Percentiles rank a stretch among this genome's conserved stretches.
Conservation (phyloP, 345 rosid genomes). For the Pugionium dolabratum region DNA sequence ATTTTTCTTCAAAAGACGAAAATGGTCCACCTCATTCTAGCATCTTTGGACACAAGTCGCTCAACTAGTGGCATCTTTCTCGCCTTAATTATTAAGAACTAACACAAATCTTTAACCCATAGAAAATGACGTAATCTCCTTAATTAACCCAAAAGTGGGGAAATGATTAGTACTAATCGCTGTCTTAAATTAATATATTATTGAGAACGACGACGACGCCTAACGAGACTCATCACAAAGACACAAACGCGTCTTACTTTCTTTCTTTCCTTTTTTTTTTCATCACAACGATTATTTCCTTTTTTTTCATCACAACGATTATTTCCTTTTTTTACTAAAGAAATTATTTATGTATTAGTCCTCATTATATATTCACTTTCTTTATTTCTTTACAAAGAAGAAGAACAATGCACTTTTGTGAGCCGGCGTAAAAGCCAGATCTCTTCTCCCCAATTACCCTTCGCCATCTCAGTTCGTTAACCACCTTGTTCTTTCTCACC, state of each 20-base stretch:
- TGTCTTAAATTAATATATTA: slow-evolving; percentile 16
- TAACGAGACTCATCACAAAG: neutral
- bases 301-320: slow-evolving; percentile 14
- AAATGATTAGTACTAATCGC: slow-evolving; percentile 35
- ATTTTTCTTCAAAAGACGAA: neutral
- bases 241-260: slow-evolving; percentile 32
- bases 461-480: slow-evolving; percentile 26
- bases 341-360: neutral
- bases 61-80: slow-evolving; percentile 29
- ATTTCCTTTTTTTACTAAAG: neutral
- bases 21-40: slow-evolving; percentile 36
- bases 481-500: neutral
- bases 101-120: slow-evolving; percentile 27
- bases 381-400: slow-evolving; percentile 9
- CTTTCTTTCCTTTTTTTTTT: slow-evolving; percentile 25
- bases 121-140: slow-evolving; percentile 19
- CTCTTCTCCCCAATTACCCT: slow-evolving; percentile 28
- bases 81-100: slow-evolving; percentile 27
- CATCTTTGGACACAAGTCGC: slow-evolving; percentile 41
- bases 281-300: slow-evolving; percentile 9
- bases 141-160: slow-evolving; percentile 17
- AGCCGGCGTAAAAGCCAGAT: slow-evolving; percentile 37
- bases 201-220: slow-evolving; percentile 5
- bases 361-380: slow-evolving; percentile 3
- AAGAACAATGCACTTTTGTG: neutral